These are phyloP conservation scores for Sutorius eximius DNA, from an alignment of 1,284 basidiomycete genomes.

Conservation along the genomic window DNA sequence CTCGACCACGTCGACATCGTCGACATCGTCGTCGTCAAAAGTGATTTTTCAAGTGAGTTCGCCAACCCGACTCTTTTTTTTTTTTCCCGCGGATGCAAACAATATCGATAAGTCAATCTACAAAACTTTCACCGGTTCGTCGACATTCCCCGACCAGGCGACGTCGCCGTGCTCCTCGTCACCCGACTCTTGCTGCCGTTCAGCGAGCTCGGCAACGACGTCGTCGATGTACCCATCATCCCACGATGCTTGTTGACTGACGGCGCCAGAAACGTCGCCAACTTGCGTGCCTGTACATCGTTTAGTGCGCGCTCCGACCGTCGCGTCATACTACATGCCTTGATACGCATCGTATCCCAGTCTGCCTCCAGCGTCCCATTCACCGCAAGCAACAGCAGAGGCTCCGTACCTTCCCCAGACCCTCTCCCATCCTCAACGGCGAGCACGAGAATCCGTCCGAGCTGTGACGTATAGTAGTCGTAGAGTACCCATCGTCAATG, in stretches of 20 bases:
- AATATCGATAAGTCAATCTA: not conserved
- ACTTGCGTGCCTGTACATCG: slow-evolving; percentile 47
- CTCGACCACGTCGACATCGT: slow-evolving; percentile 27
- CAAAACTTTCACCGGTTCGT: slow-evolving; percentile 10
- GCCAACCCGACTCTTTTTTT: not conserved
- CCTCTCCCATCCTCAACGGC: slow-evolving; percentile 49
- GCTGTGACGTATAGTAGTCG: slow-evolving; percentile 37
- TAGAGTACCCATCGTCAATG: slow-evolving; percentile 4
- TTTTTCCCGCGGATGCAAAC: slow-evolving; percentile 25
- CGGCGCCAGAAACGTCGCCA: slow-evolving; percentile 46
- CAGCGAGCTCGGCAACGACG: slow-evolving; percentile 1
- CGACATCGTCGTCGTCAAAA: slow-evolving; percentile 10
- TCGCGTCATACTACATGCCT: slow-evolving; percentile 42
- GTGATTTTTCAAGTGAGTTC: not conserved
- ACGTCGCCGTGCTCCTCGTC: slow-evolving; percentile 30
- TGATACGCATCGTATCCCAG: slow-evolving; percentile 62
- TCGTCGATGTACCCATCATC: slow-evolving; percentile 16
- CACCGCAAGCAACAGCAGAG: slow-evolving; percentile 66
- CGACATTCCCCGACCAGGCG: slow-evolving; percentile 25
- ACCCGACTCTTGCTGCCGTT: slow-evolving; percentile 30
- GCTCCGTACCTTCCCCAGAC: slow-evolving; percentile 36
- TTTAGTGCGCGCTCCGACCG: slow-evolving; percentile 1
- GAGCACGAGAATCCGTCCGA: slow-evolving; percentile 68
- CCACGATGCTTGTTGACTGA: slow-evolving; percentile 43
- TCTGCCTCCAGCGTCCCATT: slow-evolving; percentile 58